Percentiles rank a stretch among this genome's conserved stretches.
These are phyloP conservation scores for Petunia hybrid DNA, from an alignment of 305 asterid genomes.

Conservation along the genomic window DNA sequence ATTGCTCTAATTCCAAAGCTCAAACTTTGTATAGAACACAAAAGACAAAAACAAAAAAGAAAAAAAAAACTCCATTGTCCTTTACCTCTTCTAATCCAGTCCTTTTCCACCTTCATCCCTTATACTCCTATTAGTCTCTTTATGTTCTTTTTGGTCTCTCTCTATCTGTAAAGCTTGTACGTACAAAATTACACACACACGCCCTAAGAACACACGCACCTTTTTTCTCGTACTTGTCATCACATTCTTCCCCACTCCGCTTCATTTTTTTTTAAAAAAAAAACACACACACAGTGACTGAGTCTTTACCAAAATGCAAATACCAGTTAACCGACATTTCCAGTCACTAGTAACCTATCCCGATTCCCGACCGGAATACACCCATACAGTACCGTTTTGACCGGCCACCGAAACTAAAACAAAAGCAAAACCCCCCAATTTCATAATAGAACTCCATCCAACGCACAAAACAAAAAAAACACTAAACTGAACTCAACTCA, in stretches of 20 bases:
- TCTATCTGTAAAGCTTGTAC: too few relatives aligned
- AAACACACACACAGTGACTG: neutral
- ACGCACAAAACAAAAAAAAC: conserved; percentile 21
- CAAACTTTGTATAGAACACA: too few relatives aligned
- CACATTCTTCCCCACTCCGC: neutral
- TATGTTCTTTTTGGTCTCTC: too few relatives aligned
- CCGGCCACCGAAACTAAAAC: conserved; percentile 52
- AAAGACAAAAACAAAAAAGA: too few relatives aligned
- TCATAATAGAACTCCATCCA: conserved; percentile 52
- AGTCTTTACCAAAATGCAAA: conserved; percentile 35
- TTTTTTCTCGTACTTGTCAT: neutral
- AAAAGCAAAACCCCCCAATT: conserved; percentile 45
- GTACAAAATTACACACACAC: too few relatives aligned
- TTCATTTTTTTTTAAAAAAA: too few relatives aligned
- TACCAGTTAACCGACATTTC: conserved; percentile 21
- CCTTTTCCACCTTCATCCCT: too few relatives aligned
- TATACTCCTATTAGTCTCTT: too few relatives aligned
- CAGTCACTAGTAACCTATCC: conserved; percentile 32
- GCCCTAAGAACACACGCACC: too few relatives aligned
- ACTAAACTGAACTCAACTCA: conserved; percentile 33
- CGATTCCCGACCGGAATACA: conserved; percentile 29
- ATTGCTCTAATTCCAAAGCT: too few relatives aligned
- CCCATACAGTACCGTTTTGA: conserved; percentile 46
- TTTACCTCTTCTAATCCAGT: too few relatives aligned
- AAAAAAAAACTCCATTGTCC: too few relatives aligned